Evolutionary conservation across 768 basidiomycete species (phyloP), one percentile per base, ranked within the genome.

Genomic region (Megacollybia marginata): DNA sequence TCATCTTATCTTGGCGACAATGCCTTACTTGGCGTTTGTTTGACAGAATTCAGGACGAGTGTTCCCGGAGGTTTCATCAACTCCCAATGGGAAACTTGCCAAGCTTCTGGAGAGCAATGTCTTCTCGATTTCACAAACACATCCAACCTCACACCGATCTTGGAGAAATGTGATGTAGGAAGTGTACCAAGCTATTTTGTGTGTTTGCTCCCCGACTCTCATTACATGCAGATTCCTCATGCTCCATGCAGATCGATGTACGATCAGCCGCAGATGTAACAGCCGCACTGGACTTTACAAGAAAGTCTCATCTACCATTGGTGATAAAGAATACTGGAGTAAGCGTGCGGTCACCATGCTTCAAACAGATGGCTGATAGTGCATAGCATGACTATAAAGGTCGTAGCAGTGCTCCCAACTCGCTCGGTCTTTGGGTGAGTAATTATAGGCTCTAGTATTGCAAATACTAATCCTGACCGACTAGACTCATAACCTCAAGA

Each of bases 1-100:
- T 44, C 5, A 16, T 3, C n/a, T n/a, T 16, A 23, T 23, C 28
- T 19, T 44, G 18, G 44, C 44, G 15, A 40, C 38, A 40, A 4
- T 19, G 15, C 19, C 15, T 15, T 44, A 13, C 23, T 19, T 44
- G 13, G 15, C n/a, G 9, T 16, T 10, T 44, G 9, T 31, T 45
- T 9, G 13, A 5, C 34, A 62, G 62, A 42, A 13, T 51, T 55
- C n/a, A 57, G 64, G 2, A 51, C 62, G 23, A 54, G 54, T 20
- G n/a, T 35, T 6, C 57, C 64, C 6, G 57, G 60, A 18, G 65
- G 55, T 5, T 69, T 66, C 48, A 66, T 68, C 31, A 63, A 66
- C 51, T 57, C 71, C 0, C 75, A 81, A 53, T 80, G 75, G 75
- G 80, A 79, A 52, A 75, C 75, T 2, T 83, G 81, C 57, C 77